Evolutionary conservation across 176 grass and related monocot genomes (phyloP).

Genomic region (bread wheat (Triticum aestivum)): IWGSC_CS_RefSeq_v2.1 NC_057814.1:417784937-417785436

Average conservation of each 20-base stretch:
- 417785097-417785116: neutral
- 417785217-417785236: neutral
- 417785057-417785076: neutral
- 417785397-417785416: neutral
- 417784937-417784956: neutral
- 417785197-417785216: neutral
- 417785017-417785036: neutral
- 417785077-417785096: neutral
- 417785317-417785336: neutral
- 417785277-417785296: too few relatives aligned
- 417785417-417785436: neutral
- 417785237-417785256: neutral
- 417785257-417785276: too few relatives aligned
- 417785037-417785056: neutral
- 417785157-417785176: neutral
- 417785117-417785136: neutral
- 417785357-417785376: neutral
- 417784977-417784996: too few relatives aligned
- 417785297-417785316: neutral
- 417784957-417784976: neutral
- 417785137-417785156: neutral
- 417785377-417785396: neutral
- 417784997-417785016: too few relatives aligned
- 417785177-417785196: neutral
- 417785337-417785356: neutral